Conservation (phyloP, 225 moss, liverwort and hornwort genomes). For the Pseudoscleropodium purum region DNA sequence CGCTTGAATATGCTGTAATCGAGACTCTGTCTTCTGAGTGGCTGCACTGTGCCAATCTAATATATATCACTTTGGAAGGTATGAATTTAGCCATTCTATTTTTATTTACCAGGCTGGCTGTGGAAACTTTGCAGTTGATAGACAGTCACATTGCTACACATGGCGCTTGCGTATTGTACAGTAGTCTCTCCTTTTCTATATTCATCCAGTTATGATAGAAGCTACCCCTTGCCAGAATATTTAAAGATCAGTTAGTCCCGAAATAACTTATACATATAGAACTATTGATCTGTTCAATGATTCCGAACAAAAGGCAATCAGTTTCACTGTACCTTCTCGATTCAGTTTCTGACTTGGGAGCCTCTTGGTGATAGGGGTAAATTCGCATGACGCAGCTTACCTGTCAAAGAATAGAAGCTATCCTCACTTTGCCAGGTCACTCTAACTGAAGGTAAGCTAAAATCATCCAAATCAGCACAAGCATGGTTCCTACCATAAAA, state of each 20-base stretch:
- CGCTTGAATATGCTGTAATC: background rate
- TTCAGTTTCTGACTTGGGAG: background rate
- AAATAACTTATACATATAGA: background rate
- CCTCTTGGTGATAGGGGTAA: background rate
- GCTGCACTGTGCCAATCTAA: background rate
- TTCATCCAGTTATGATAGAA: background rate
- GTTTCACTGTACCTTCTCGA: background rate
- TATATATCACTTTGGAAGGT: background rate
- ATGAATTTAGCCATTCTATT: background rate
- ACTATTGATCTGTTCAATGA: background rate
- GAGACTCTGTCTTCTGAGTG: background rate
- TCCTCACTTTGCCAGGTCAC: background rate
- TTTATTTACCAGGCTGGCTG: constrained; percentile 4
- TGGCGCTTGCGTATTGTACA: background rate
- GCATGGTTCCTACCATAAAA: no score
- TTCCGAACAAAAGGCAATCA: background rate
- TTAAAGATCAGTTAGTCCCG: background rate
- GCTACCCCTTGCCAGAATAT: background rate
- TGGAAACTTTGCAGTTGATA: background rate
- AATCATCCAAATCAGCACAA: background rate
- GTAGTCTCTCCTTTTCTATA: background rate
- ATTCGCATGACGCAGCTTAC: background rate
- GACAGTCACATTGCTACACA: background rate
- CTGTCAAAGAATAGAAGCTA: background rate
- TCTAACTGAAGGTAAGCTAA: background rate